Base-by-base conservation (phyloP, 192 early-diverging fungal species). In the Linnemannia elongata region DNA sequence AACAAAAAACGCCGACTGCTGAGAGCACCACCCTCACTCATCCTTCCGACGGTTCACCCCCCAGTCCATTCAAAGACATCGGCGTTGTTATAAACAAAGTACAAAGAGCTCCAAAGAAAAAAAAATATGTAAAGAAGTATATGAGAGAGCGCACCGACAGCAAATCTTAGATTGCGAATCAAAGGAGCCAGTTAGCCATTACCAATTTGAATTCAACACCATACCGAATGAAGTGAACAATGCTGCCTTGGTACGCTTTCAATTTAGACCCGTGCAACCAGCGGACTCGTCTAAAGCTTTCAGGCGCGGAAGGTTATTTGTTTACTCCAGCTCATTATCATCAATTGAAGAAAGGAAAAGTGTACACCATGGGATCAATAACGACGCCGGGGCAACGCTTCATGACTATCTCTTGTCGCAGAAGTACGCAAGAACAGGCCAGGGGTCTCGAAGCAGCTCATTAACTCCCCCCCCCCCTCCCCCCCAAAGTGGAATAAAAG, bases 181-280 rank as follows among this genome's bases (percentile, higher is more conserved):
- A 0, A 30, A 30, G 6, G n/a, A 41, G 35, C 9, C 30, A 13
- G 12, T 66, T 66, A 13, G 7, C 41, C 39, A 72, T 38, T 72
- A 38, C 41, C 70, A 72, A 38, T 72, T 72, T 24, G 39, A 54
- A 42, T 72, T 54, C 15, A 33, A 24, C 6, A 39, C 79, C 73
- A 80, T 30, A n/a, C 79, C 79, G 18, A 44, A 47, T 80, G 30
- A 66, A 80, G 79, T 80, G 55, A 54, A 80, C 79, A 80, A 80
- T 74, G 70, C 13, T 42, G 12, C 22, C 39, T 41, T 72, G 10
- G 41, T 35, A 4, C 20, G 18, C 35, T 12, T 42, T 33, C 30
- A 2, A 27, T 27, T 55, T 57, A 15, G 27, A 66, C 30, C 60
- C 9, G 30, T 66, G 30, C 60, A 66, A 66, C 30, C 60, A 52